Evolutionary conservation across 73 alveolate genomes (phyloP), one percentile per base, ranked within the genome.

Genomic region (Urostyla sp.): DNA sequence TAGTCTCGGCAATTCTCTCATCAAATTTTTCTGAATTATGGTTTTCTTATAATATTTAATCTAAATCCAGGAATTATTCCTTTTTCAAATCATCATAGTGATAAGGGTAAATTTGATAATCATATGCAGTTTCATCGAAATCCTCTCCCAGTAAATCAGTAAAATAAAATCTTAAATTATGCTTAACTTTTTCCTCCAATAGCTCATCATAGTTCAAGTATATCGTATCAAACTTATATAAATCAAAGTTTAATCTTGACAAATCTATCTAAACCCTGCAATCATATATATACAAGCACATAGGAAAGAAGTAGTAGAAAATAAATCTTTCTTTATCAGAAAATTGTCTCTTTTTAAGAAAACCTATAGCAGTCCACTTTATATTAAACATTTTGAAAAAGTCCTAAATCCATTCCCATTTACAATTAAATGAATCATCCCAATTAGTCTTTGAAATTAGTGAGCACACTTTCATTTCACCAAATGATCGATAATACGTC

Each of bases 381-480:
- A 28, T 23, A 24, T 28, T 27, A 73, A 83, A 83, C 15, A 51
- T 83, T 18, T 45, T 50, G 74, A 83, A 83, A 37, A 72, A 83
- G 35, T 54, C 21, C 20, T 57, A 23, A 8, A 83, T 30, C 20
- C 28, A 36, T 30, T 83, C 91, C 91, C 91, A 83, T 13, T 59
- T 50, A 0, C 72, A 24, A 27, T 83, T 73, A 11, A 83, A 40
- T 2, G 87, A 72, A 38, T 83, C 91, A 35, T 78, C 54, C 91
- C 91, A 83, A 21, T 49, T 60, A 8, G 87, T 48, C 6, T 56
- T 21, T 16, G 60, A 31, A 35, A 52, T 80, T n/a, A 53, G 54
- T 16, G 87, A 53, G 77, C 73, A 51, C 16, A 83, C 31, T 57
- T 83, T 52, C 4, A 83, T 57, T 55, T 83, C 85, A 1, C 51